Conservation (phyloP, 2,329 filamentous ascomycete species). For the Aspergillus terreus region DNA sequence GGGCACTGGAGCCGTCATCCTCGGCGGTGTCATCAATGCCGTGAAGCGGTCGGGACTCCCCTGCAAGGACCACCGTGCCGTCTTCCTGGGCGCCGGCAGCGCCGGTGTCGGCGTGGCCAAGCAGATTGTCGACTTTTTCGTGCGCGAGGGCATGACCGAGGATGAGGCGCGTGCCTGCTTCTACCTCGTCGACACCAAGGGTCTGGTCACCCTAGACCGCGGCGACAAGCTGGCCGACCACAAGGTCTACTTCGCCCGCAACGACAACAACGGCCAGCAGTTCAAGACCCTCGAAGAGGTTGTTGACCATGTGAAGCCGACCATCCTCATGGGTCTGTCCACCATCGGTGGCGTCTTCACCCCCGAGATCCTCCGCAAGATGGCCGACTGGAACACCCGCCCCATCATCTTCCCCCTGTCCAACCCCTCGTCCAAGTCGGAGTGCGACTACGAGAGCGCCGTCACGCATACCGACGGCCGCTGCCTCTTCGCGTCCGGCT, state of each 20-base stretch:
- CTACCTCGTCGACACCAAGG: slow-evolving; percentile 96
- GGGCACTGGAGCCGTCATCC: slow-evolving; percentile 91
- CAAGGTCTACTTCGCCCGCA: slow-evolving; percentile 65
- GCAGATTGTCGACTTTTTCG: slow-evolving; percentile 96
- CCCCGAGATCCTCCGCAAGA: slow-evolving; percentile 70
- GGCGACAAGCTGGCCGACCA: slow-evolving; percentile 93
- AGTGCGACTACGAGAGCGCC: slow-evolving; percentile 95
- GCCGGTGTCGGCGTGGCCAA: slow-evolving; percentile 96
- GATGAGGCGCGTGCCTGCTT: slow-evolving; percentile 86
- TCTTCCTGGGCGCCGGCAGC: slow-evolving; percentile 94
- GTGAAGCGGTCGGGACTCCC: slow-evolving; percentile 84
- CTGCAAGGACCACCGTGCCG: slow-evolving; percentile 83
- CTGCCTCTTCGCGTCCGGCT: slow-evolving; percentile 91
- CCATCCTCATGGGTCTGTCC: slow-evolving; percentile 88
- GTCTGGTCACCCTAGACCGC: slow-evolving; percentile 87
- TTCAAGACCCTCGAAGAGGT: slow-evolving; percentile 81
- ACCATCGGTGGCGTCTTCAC: slow-evolving; percentile 95
- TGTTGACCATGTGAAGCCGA: slow-evolving; percentile 91
- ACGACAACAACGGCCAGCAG: slow-evolving; percentile 62
- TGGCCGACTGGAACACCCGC: slow-evolving; percentile 62
- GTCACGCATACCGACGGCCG: slow-evolving; percentile 86
- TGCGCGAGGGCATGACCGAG: slow-evolving; percentile 83
- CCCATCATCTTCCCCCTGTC: slow-evolving; percentile 95
- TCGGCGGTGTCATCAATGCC: slow-evolving; percentile 71
- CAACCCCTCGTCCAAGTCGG: slow-evolving; percentile 93